Percentiles rank a stretch among this genome's conserved stretches.
Evolutionary conservation across 768 basidiomycete species (phyloP).

Genomic region (Strobilomyces dryophilus): DNA sequence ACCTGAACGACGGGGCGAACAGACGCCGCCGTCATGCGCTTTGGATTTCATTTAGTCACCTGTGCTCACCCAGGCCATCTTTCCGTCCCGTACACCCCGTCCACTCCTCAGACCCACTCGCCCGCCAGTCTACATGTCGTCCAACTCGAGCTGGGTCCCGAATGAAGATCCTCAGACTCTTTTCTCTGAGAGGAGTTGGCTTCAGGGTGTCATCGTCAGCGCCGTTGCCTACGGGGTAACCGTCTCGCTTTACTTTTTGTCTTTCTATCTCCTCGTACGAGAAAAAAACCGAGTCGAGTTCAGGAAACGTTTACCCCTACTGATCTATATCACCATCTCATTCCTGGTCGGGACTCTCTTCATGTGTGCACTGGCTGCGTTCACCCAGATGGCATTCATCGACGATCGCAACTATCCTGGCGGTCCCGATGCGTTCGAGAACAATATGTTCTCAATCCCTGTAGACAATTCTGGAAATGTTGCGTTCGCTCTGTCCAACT

Average conservation of each 20-base stretch:
- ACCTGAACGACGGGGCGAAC: no score
- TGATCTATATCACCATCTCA: slow-evolving; percentile 6
- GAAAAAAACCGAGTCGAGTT: slow-evolving; percentile 1
- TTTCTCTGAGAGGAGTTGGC: slow-evolving; percentile 19
- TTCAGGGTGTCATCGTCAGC: slow-evolving; percentile 13
- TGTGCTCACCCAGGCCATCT: background rate
- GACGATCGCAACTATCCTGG: slow-evolving; percentile 31
- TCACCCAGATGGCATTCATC: slow-evolving; percentile 29
- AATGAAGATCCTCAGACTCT: slow-evolving; percentile 8
- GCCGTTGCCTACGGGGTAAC: slow-evolving; percentile 8
- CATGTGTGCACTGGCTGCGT: slow-evolving; percentile 14
- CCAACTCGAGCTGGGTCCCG: slow-evolving; percentile 18
- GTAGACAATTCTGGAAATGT: slow-evolving; percentile 11
- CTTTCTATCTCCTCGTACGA: slow-evolving; percentile 9
- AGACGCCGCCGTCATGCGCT: background rate
- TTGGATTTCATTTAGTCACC: background rate
- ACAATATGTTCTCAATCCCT: slow-evolving; percentile 19
- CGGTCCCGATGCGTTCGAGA: slow-evolving; percentile 26
- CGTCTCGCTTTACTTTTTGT: slow-evolving; percentile 7
- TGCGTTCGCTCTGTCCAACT: slow-evolving; percentile 8
- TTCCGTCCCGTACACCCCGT: background rate
- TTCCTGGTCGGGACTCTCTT: slow-evolving; percentile 17
- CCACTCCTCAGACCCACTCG: background rate
- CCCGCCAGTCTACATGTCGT: slow-evolving; percentile 6
- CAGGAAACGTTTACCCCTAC: slow-evolving; percentile 1